Evolutionary conservation across 306 rosid species (phyloP).

Genomic region (Lathyrus sativus): DNA sequence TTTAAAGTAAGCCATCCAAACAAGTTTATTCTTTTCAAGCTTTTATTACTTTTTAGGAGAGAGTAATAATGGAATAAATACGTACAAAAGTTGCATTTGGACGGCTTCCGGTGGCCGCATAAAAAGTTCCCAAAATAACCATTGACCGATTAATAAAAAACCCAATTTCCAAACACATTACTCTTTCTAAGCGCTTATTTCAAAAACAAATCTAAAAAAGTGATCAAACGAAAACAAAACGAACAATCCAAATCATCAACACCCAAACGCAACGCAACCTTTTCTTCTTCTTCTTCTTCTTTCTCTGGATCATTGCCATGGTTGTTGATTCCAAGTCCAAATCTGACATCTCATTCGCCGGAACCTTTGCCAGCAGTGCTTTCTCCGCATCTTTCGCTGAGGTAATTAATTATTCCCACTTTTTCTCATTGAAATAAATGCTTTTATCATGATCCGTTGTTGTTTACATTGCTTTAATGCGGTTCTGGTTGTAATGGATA

Average conservation of each 20-base stretch:
- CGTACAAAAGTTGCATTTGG: neutral
- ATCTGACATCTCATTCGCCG: slow-evolving; percentile 65
- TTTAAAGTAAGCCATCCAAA: too few relatives aligned
- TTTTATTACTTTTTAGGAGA: too few relatives aligned
- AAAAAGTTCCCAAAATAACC: neutral
- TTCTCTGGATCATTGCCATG: slow-evolving; percentile 35
- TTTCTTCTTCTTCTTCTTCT: neutral
- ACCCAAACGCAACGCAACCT: slow-evolving; percentile 7
- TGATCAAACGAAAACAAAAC: neutral
- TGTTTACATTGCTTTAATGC: neutral
- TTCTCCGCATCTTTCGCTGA: slow-evolving; percentile 79
- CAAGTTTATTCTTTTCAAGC: too few relatives aligned
- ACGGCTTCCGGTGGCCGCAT: neutral
- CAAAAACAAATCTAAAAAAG: neutral
- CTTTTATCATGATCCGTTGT: slow-evolving; percentile 14
- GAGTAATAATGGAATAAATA: neutral
- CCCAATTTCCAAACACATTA: neutral
- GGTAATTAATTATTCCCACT: slow-evolving; percentile 34
- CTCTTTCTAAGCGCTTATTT: neutral
- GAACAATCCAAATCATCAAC: neutral
- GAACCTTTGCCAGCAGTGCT: slow-evolving; percentile 66
- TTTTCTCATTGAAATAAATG: neutral
- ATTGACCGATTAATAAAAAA: neutral
- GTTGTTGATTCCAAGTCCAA: slow-evolving; percentile 64
- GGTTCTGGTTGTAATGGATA: slow-evolving; percentile 1